Conservation (phyloP, 768 basidiomycete species). For the Russula virescens region DNA sequence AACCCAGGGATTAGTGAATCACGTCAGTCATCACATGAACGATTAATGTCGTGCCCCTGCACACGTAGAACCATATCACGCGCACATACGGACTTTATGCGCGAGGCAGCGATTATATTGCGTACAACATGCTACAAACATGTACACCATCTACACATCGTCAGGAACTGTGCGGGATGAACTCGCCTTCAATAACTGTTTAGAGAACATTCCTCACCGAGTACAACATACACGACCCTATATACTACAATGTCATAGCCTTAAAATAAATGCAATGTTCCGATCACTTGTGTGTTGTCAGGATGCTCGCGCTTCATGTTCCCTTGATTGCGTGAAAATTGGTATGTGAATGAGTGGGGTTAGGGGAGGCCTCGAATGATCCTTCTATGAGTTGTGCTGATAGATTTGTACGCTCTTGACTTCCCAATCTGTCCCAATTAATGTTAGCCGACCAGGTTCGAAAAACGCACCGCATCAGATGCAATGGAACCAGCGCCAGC, state of each 20-base stretch:
- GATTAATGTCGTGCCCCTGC: not conserved
- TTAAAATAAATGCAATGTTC: slow-evolving; percentile 13
- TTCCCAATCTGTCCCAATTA: slow-evolving; percentile 62
- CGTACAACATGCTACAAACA: slow-evolving; percentile 1
- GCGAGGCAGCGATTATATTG: not conserved
- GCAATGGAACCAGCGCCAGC: no score
- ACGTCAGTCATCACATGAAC: not conserved
- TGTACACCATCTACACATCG: not conserved
- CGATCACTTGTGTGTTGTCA: slow-evolving; percentile 3
- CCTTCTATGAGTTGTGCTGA: slow-evolving; percentile 33
- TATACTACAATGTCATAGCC: not conserved
- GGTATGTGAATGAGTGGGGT: not conserved
- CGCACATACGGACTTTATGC: not conserved
- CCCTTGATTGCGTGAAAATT: not conserved
- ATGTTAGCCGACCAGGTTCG: slow-evolving; percentile 3
- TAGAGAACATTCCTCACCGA: not conserved
- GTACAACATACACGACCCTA: not conserved
- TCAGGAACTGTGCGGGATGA: no score
- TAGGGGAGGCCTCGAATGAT: not conserved
- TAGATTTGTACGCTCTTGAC: slow-evolving; percentile 71
- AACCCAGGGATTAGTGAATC: not conserved
- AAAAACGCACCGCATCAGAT: not conserved
- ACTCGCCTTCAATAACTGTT: not conserved
- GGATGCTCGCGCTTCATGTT: not conserved
- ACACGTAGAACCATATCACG: not conserved